Base-by-base conservation (phyloP, 1,284 basidiomycete genomes). In the Puccinia novopanici region DNA sequence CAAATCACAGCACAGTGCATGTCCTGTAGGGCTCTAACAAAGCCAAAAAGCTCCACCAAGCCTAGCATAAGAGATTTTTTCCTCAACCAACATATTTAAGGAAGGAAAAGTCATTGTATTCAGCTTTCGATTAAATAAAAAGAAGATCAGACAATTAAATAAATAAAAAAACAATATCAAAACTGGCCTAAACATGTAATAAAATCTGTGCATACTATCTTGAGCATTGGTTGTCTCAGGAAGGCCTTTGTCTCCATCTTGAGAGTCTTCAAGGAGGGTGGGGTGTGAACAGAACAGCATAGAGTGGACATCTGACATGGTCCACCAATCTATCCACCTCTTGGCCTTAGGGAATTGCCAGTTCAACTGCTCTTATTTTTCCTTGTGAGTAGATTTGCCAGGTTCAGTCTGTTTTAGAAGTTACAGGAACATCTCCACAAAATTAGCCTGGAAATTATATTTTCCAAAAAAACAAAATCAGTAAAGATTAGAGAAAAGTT, bases 311-410 rank as follows among this genome's bases (percentile, higher is more conserved):
- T 72, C 45, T 19, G 70, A 15, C n/a, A 27, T 52, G 22, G 45
- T 30, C 45, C 70, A 72, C 70, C 70, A 72, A 15, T 72, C 37
- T 12, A 50, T 22, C 70, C 70, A 72, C 9, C 70, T 2, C 34
- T 72, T 72, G 45, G 70, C 45, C 10, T 30, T n/a, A 50, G 70
- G 50, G 52, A 72, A 54, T 9, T 50, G 22, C 8, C 52, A 5
- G 2, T 6, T 19, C 19, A 72, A 30, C 5, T 72, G 13, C 6
- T 72, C 50, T 9, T 50, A 22, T 72, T 72, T 72, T 19, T 72
- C n/a, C 10, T 72, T 48, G 24, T 52, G 37, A 3, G 48, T 72
- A 13, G 52, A 19, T 22, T 42, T n/a, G 10, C 45, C 70, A 45
- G 45, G 45, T 15, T 8, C 8, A 15, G 45, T 6, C 6, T 15